A percentile compares a stretch with the other conserved stretches of the same genome.
Evolutionary conservation across 257 asterid genomes (phyloP).

Genomic region (Eustoma russellianum): DNA sequence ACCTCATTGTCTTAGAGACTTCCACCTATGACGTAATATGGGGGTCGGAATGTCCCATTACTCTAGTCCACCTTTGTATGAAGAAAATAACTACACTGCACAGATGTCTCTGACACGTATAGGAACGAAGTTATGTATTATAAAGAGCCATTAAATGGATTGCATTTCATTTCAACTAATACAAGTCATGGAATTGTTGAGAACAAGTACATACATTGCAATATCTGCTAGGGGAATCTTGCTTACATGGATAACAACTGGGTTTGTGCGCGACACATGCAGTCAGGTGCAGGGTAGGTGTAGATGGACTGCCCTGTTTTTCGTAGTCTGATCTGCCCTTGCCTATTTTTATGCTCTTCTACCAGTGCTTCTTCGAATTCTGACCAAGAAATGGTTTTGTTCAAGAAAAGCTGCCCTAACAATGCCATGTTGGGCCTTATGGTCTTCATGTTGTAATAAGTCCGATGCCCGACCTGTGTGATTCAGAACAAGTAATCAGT

Average conservation of each 20-base stretch:
- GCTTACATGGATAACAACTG: too few species aligned
- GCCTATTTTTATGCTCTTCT: slow-evolving; percentile 71
- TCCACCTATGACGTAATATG: too few species aligned
- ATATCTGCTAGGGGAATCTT: not conserved
- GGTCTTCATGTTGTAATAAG: slow-evolving; percentile 62
- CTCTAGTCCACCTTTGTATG: too few species aligned
- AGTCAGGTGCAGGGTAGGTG: slow-evolving; percentile 91
- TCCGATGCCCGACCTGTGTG: slow-evolving; percentile 72
- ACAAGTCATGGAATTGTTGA: not conserved
- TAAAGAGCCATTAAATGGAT: too few species aligned
- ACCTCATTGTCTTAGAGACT: too few species aligned
- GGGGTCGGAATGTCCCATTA: too few species aligned
- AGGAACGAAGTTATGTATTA: too few species aligned
- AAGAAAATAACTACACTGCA: too few species aligned
- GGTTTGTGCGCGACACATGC: slow-evolving; percentile 66
- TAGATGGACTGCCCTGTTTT: slow-evolving; percentile 67
- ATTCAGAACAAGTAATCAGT: not conserved
- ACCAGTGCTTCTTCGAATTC: slow-evolving; percentile 60
- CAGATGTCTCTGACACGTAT: too few species aligned
- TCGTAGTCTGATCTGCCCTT: slow-evolving; percentile 71
- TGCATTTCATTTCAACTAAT: not conserved
- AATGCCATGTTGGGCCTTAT: slow-evolving; percentile 86
- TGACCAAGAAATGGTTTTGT: slow-evolving; percentile 65
- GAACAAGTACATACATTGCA: not conserved
- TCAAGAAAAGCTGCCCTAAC: slow-evolving; percentile 83